phyloP scores from a whole-genome alignment of 352 stramenopile species.

The Thalassiosira hispida region DNA sequence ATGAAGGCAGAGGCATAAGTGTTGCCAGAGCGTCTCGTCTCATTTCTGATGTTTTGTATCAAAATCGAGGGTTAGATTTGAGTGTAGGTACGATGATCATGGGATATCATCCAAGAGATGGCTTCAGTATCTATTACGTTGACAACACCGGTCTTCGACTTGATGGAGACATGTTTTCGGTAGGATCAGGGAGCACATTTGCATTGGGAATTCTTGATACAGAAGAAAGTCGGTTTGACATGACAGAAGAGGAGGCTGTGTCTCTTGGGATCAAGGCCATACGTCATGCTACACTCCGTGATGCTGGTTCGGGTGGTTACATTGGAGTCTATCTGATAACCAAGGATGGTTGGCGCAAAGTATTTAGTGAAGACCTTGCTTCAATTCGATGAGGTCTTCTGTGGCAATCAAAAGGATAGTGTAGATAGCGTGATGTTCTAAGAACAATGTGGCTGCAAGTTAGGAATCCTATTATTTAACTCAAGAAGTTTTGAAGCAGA shows the following conservation, averaged over 20 bases:
- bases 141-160: conserved; percentile 95
- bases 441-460: too few relatives aligned
- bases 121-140: conserved; percentile 94
- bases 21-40: conserved; percentile 71
- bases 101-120: conserved; percentile 89
- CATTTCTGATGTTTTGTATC: conserved; percentile 91
- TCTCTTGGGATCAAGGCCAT: conserved; percentile 94
- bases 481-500: not conserved
- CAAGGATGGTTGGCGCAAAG: conserved; percentile 72
- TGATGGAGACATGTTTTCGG: conserved; percentile 93
- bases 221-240: conserved; percentile 88
- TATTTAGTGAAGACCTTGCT: conserved; percentile 81
- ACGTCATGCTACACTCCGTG: conserved; percentile 92
- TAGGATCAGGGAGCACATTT: conserved; percentile 96
- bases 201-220: conserved; percentile 95
- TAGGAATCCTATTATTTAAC: not conserved
- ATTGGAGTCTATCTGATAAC: conserved; percentile 85
- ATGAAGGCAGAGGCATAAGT: conserved; percentile 80
- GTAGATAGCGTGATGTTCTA: not conserved
- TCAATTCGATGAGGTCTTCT: conserved; percentile 25
- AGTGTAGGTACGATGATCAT: conserved; percentile 99
- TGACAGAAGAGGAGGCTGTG: conserved; percentile 93
- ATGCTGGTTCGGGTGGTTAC: conserved; percentile 81
- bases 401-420: too few relatives aligned
- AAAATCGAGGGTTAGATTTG: conserved; percentile 91